phyloP scores from a whole-genome alignment of 2,329 filamentous ascomycete species.

The Periconia macrospinosa region DNA sequence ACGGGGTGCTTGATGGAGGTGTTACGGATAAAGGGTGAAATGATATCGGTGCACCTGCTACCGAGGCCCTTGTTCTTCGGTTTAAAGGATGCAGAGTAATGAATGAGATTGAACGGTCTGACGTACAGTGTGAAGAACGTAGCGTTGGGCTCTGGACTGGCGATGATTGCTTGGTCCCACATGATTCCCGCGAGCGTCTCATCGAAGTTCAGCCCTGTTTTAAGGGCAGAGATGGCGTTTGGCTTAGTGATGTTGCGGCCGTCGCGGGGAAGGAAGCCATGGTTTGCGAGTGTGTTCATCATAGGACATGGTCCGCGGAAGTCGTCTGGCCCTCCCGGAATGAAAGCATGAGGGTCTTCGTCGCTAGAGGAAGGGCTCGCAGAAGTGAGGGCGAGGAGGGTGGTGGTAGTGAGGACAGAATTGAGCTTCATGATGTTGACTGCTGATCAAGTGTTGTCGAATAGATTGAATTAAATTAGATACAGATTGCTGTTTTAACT shows the following conservation, averaged over 20 bases:
- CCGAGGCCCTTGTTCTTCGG: no score
- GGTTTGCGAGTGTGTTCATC: constrained; percentile 41
- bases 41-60: no score
- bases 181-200: constrained; percentile 44
- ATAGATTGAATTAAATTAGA: no score
- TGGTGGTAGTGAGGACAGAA: no score
- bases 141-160: constrained; percentile 29
- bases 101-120: background rate
- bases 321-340: no score
- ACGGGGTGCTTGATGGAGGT: background rate
- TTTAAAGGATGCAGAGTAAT: background rate
- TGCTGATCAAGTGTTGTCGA: no score
- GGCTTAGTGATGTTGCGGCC: constrained; percentile 39
- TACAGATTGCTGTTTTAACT: no score
- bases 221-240: constrained; percentile 44
- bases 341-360: no score
- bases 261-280: constrained; percentile 35
- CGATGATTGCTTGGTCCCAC: constrained; percentile 47
- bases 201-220: constrained; percentile 50
- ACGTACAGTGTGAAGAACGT: constrained; percentile 28
- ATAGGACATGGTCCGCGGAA: constrained; percentile 39
- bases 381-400: no score
- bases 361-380: no score
- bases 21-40: no score
- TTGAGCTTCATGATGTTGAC: no score